These are phyloP conservation scores for Cyclotella choctawhatcheeana DNA, from an alignment of 108 stramenopile species.

Conservation along the genomic window DNA sequence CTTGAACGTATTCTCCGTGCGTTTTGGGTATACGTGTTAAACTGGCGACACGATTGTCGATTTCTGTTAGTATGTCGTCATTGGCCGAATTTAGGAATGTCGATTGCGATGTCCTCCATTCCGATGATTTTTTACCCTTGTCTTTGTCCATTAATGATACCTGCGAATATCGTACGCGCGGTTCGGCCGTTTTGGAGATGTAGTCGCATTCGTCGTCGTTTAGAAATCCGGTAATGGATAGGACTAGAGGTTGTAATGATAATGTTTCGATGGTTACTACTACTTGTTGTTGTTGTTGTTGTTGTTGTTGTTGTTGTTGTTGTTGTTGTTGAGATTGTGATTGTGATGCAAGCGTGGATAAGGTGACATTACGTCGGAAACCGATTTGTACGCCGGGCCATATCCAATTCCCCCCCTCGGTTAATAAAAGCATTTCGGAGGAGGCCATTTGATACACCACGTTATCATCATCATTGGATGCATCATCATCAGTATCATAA, in stretches of 20 bases:
- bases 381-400: conserved; percentile 79
- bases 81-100: conserved; percentile 60
- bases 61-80: conserved; percentile 44
- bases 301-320: too few relatives aligned
- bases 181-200: conserved; percentile 66
- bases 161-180: conserved; percentile 70
- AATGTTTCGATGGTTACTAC: conserved; percentile 55
- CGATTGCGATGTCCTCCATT: conserved; percentile 88
- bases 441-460: conserved; percentile 30
- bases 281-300: conserved; percentile 16
- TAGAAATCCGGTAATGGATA: conserved; percentile 76
- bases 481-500: conserved; percentile 30
- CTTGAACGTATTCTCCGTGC: conserved; percentile 84
- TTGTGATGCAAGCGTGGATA: too few relatives aligned
- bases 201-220: conserved; percentile 76
- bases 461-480: conserved; percentile 7
- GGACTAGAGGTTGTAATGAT: conserved; percentile 65
- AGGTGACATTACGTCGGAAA: conserved; percentile 52
- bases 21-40: conserved; percentile 62
- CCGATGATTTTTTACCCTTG: conserved; percentile 80
- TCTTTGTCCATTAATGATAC: conserved; percentile 87
- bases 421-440: conserved; percentile 59
- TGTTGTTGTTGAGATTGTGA: too few relatives aligned
- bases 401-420: conserved; percentile 71
- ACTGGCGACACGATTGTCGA: conserved; percentile 74